Base-by-base conservation (phyloP, 75 land plant genomes). In the Pinus taeda region DNA sequence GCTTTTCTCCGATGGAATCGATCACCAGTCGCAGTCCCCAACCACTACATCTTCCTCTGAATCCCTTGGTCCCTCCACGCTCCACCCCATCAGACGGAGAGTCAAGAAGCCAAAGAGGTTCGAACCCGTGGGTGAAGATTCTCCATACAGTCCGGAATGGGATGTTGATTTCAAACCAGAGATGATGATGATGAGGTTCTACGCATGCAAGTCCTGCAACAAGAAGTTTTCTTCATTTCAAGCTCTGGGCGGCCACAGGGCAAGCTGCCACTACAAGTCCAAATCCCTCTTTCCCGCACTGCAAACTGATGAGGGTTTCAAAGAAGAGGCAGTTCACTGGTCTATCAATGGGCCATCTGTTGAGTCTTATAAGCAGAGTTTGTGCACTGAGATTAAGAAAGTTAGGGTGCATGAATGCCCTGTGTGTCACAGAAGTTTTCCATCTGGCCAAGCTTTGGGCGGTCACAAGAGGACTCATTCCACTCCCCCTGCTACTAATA, bases 161-260 rank as follows among this genome's bases (percentile, higher is more conserved):
- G 55, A 49, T 49, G 55, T 9, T 49, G 55, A 49, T 49, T 49
- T 49, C 55, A 49, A 49, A 49, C 55, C 9, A 49, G 55, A 49
- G 55, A 49, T 49, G 55, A 49, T 49, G 55, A 49, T 9, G 55
- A 22, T 17, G 36, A 13, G 30, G 15, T 24, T 74, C 70, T 75
- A 85, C 73, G 85, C 88, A 83, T 90, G 92, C 79, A 87, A 84
- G 71, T 81, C 88, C 4, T 90, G 92, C 61, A 84, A 81, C 74
- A 75, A 86, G 15, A 37, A 59, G 15, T 90, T 90, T 78, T 77
- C 76, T 7, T 82, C 92, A 0, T 84, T 81, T 57, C 92, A 90
- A 79, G 92, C 92, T 3, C 83, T 90, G 21, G 92, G 92, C 4
- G 92, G 92, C 39, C 92, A 90, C 77, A 71, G 88, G 53, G 81